phyloP scores from a whole-genome alignment of 1,284 basidiomycete genomes.

The Neolentinus lepideus region DNA sequence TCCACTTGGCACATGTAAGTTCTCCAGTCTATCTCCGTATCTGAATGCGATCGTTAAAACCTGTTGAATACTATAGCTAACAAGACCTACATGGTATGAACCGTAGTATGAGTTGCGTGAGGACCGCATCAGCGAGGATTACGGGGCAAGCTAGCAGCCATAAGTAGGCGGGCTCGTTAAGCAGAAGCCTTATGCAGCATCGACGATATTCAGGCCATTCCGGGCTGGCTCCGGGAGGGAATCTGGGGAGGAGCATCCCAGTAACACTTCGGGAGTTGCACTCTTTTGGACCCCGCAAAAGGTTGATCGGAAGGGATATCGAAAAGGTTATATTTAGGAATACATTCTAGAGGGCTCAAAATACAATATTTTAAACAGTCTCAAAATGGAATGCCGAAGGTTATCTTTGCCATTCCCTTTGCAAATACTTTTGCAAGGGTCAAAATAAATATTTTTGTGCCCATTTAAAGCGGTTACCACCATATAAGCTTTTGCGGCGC shows the following conservation, averaged over 20 bases:
- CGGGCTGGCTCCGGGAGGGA: not conserved
- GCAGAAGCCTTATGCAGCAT: conserved; percentile 20
- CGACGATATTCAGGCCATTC: not conserved
- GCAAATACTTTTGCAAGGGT: too few relatives aligned
- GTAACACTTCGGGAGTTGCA: too few relatives aligned
- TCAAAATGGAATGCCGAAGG: too few relatives aligned
- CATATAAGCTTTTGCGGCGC: too few relatives aligned
- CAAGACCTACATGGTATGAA: conserved; percentile 70
- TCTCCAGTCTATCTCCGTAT: conserved; percentile 98
- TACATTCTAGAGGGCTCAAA: too few relatives aligned
- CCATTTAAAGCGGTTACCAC: too few relatives aligned
- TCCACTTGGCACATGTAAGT: conserved; percentile 89
- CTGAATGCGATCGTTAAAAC: conserved; percentile 33
- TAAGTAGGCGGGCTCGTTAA: conserved; percentile 60
- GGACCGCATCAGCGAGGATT: conserved; percentile 62
- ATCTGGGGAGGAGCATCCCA: not conserved
- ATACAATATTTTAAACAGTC: too few relatives aligned
- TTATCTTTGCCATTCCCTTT: too few relatives aligned
- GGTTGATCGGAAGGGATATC: too few relatives aligned
- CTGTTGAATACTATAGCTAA: not conserved
- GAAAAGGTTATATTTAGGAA: too few relatives aligned
- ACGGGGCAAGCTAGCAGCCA: conserved; percentile 57
- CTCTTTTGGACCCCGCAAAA: too few relatives aligned
- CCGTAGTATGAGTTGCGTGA: conserved; percentile 73
- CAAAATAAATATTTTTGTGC: too few relatives aligned